These are phyloP conservation scores for Chalciporus piperatus DNA, from an alignment of 768 basidiomycete genomes.

Conservation along the genomic window DNA sequence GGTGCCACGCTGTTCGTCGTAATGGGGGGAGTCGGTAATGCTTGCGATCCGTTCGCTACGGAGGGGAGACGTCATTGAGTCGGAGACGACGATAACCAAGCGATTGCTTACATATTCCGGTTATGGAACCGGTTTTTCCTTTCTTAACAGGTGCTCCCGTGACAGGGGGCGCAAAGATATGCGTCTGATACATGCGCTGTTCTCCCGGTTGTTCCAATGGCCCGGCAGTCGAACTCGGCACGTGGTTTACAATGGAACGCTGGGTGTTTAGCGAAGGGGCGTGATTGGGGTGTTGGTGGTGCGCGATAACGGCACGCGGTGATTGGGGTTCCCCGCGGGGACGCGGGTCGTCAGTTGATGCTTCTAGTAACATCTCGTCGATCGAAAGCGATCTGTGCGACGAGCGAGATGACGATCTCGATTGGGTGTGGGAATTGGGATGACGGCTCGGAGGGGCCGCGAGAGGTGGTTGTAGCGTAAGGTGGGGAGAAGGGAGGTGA, in stretches of 20 bases:
- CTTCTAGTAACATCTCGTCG: slow-evolving; percentile 49
- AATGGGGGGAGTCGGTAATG: slow-evolving; percentile 17
- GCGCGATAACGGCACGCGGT: slow-evolving; percentile 25
- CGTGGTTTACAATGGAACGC: slow-evolving; percentile 22
- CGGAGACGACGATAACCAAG: slow-evolving; percentile 3
- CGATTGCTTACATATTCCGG: slow-evolving; percentile 21
- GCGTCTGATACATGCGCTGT: slow-evolving; percentile 53
- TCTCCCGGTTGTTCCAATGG: slow-evolving; percentile 36
- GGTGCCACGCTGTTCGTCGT: slow-evolving; percentile 9
- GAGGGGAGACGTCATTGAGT: slow-evolving; percentile 8
- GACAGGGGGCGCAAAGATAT: slow-evolving; percentile 71
- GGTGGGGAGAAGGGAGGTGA: slow-evolving; percentile 21
- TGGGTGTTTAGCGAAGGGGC: slow-evolving; percentile 11
- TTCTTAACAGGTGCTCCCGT: slow-evolving; percentile 74
- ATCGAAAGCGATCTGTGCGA: slow-evolving; percentile 36
- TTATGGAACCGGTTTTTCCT: slow-evolving; percentile 40
- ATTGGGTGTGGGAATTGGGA: slow-evolving; percentile 14
- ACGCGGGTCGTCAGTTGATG: slow-evolving; percentile 38
- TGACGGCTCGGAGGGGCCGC: slow-evolving; percentile 13
- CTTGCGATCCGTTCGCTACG: slow-evolving; percentile 21
- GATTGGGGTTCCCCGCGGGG: slow-evolving; percentile 32
- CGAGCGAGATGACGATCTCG: slow-evolving; percentile 36
- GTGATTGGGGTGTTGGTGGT: slow-evolving; percentile 33
- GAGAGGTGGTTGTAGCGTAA: slow-evolving; percentile 9
- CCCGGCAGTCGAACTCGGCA: slow-evolving; percentile 19